Base-by-base conservation (phyloP, 2,329 filamentous ascomycete species). In the Pleomassaria siparia region DNA sequence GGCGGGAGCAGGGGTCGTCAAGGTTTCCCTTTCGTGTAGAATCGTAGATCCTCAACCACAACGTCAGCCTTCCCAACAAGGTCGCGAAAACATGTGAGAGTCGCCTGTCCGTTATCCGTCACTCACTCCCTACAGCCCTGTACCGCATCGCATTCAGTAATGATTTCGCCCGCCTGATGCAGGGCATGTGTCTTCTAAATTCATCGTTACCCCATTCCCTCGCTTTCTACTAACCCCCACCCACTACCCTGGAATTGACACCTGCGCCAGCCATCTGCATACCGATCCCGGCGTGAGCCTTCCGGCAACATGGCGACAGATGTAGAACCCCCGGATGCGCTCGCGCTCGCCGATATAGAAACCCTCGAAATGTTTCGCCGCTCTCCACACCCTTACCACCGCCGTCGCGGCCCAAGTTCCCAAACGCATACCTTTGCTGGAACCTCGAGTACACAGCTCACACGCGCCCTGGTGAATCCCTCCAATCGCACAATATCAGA, bases 301-400 rank as follows among this genome's bases (percentile, higher is more conserved):
- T 15, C 9, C 5, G n/a, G 9, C 29, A 32, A 5, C 16, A 35
- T 35, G 32, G 32, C 16, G 15, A 35, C n/a, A 4, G 50, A 55
- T 15, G 15, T 43, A 25, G 51, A 55, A 43, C 25, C 42, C 9
- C 43, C 42, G 10, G 58, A 63, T 45, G 50, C 51, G 44, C 58
- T 46, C 28, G 40, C 57, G 28, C 12, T 49, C 12, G 49, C 53
- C 21, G 66, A 68, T 30, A 49, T 63, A 12, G 62, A 67, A 54
- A 39, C 60, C 13, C 60, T 70, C 46, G 61, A 67, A 47, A 55
- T 69, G 24, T 67, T 70, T 46, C 66, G 66, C 32, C 68, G 69
- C 42, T 70, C 67, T 8, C 69, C 69, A 20, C 67, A 72, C 42
- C 69, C 69, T 12, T 72, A 72, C 49, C 62, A 66, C 32, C 68